Base-by-base conservation (phyloP, 2,329 filamentous ascomycete genomes). In the Tolypocladium guangdongense region DNA sequence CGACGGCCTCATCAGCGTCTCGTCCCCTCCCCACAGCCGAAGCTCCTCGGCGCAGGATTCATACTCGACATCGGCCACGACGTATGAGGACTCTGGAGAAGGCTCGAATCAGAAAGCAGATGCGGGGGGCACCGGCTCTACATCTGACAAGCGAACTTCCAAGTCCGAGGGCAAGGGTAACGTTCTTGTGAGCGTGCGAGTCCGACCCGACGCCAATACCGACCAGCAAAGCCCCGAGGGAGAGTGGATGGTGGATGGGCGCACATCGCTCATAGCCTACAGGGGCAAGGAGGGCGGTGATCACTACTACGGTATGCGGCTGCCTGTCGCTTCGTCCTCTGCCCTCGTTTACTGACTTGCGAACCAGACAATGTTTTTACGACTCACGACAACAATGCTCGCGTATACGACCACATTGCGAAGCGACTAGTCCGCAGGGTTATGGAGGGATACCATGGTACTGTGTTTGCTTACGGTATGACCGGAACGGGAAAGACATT, bases 401-500 rank as follows among this genome's bases (percentile, higher is more conserved):
- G 87, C 66, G 93, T 99, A 11, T 99, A 99, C 68, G 93, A 99
- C 70, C 84, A 92, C 58, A 88, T 83, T 47, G 93, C 93, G 45
- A 97, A 97, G 72, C 87, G 93, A 57, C 77, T 99, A 51, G 93
- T 99, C 48, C 87, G 93, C 61, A 81, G 93, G 63, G 93, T 99
- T 50, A 99, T 99, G 93, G 93, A 99, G 74, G 93, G 93, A 43
- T 99, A 97, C 68, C 92, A 97, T 64, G 93, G 92, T 55, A 99
- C 93, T 1, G 93, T 99, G 27, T 97, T 99, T 68, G 92, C 92
- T 20, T 99, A 99, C 68, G 93, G 93, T 65, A 97, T 97, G 91
- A 99, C 93, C 4, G 93, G 93, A 57, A 97, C 93, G 0, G 93
- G 93, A 61, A 99, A 99, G 74, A 99, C 93, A 0, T 99, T 97